A percentile compares a stretch with the other conserved stretches of the same genome.
Conservation (phyloP, 106 monocot genomes). For the Iris macrosiphon region DNA sequence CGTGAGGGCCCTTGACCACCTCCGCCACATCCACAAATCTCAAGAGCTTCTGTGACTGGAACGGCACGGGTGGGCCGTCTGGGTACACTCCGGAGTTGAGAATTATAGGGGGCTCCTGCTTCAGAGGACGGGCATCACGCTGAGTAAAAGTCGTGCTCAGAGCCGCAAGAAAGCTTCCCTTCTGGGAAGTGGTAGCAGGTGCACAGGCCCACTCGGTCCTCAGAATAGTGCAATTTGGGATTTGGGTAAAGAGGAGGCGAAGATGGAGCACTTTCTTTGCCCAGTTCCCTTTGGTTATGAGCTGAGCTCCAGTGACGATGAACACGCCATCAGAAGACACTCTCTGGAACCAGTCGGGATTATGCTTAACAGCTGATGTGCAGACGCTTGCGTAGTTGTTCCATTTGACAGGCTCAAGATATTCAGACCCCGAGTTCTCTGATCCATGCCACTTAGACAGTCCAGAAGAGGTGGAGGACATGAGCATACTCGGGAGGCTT, state of each 20-base stretch:
- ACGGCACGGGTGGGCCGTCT: slow-evolving; percentile 75
- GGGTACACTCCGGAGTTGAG: slow-evolving; percentile 78
- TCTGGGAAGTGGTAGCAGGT: slow-evolving; percentile 36
- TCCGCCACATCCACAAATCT: slow-evolving; percentile 77
- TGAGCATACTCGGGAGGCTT: slow-evolving; percentile 63
- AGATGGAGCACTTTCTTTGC: slow-evolving; percentile 64
- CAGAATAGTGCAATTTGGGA: slow-evolving; percentile 60
- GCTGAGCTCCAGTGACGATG: slow-evolving; percentile 81
- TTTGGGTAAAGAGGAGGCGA: slow-evolving; percentile 58
- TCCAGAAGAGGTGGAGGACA: slow-evolving; percentile 18
- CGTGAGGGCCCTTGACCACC: slow-evolving; percentile 69
- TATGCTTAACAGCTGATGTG: slow-evolving; percentile 52
- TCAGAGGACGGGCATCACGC: slow-evolving; percentile 14
- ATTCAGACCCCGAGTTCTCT: slow-evolving; percentile 47
- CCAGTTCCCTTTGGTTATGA: slow-evolving; percentile 72
- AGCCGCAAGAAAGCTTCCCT: slow-evolving; percentile 59
- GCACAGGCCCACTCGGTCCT: slow-evolving; percentile 47
- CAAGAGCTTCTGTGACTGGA: slow-evolving; percentile 59
- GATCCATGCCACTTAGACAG: slow-evolving; percentile 58
- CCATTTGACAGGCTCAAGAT: slow-evolving; percentile 75
- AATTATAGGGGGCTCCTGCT: slow-evolving; percentile 34
- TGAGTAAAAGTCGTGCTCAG: slow-evolving; percentile 75
- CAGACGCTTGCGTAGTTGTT: slow-evolving; percentile 60
- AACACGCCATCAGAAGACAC: slow-evolving; percentile 42
- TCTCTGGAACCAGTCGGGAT: slow-evolving; percentile 65